phyloP scores from a whole-genome alignment of 108 stramenopile species.

The Nitzschia sp. region DNA sequence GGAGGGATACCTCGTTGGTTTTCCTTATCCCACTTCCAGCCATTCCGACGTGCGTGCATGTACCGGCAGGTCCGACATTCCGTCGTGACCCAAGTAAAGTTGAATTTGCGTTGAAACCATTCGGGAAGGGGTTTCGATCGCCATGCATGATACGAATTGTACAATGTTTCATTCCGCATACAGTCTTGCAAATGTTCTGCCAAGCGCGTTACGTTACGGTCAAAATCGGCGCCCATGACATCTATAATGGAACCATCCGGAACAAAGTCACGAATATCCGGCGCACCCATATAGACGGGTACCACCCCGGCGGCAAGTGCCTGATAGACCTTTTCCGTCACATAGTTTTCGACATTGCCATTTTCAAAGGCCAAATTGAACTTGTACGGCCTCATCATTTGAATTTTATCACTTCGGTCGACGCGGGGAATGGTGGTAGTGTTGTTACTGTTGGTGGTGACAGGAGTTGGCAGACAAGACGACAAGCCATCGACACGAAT shows the following conservation, averaged over 20 bases:
- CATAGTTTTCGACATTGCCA: conserved; percentile 43
- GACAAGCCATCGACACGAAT: conserved; percentile 51
- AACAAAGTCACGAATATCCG: conserved; percentile 46
- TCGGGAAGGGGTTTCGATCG: conserved; percentile 44
- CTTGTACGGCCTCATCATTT: conserved; percentile 45
- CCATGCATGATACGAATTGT: conserved; percentile 11
- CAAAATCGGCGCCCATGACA: conserved; percentile 37
- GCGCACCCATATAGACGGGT: conserved; percentile 57
- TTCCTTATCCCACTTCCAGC: conserved; percentile 50
- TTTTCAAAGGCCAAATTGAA: conserved; percentile 65
- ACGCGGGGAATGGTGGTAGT: too few species aligned
- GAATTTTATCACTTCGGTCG: conserved; percentile 32
- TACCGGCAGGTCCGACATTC: conserved; percentile 61
- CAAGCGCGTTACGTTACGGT: conserved; percentile 11
- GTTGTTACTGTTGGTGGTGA: not conserved
- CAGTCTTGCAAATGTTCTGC: conserved; percentile 20
- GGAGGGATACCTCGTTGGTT: conserved; percentile 29
- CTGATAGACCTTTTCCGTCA: conserved; percentile 60
- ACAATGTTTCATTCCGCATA: conserved; percentile 3
- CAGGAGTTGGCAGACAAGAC: conserved; percentile 53
- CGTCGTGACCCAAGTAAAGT: conserved; percentile 38
- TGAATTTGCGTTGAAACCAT: conserved; percentile 38
- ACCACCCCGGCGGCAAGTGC: conserved; percentile 41
- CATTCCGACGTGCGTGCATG: conserved; percentile 49
- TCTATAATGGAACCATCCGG: conserved; percentile 41